Evolutionary conservation across 225 moss, liverwort and hornwort species (phyloP).

Genomic region (Polytrichum commune): DNA sequence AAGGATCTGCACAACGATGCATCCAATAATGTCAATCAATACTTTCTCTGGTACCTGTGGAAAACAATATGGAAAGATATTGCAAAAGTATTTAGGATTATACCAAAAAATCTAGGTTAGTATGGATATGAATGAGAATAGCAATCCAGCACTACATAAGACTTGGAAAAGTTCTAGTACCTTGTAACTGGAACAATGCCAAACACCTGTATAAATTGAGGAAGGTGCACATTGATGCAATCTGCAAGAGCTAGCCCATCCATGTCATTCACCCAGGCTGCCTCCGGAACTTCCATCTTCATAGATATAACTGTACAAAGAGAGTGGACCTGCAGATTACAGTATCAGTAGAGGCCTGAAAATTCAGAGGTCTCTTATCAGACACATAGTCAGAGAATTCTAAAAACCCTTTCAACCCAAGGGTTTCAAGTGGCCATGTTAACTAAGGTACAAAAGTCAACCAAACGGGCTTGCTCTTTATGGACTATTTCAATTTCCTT

Average conservation of each 20-base stretch:
- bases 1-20: conserved; percentile 62
- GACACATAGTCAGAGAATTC: no score
- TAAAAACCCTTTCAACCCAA: no score
- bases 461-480: no score
- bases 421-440: no score
- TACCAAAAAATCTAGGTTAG: conserved; percentile 1
- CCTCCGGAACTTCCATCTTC: conserved; percentile 93
- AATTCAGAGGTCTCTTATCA: no score
- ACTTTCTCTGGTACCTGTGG: no score
- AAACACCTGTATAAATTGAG: conserved; percentile 75
- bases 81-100: conserved; percentile 9
- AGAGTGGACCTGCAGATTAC: conserved; percentile 77
- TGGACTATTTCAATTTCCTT: no score
- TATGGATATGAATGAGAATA: neutral
- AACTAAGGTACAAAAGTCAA: no score
- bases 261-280: conserved; percentile 74
- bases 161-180: conserved; percentile 31
- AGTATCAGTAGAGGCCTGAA: neutral
- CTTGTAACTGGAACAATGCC: conserved; percentile 89
- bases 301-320: conserved; percentile 87
- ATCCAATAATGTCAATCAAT: neutral
- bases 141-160: conserved; percentile 3
- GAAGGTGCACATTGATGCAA: conserved; percentile 73
- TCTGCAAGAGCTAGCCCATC: conserved; percentile 77
- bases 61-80: neutral